Percentiles rank a stretch among this genome's conserved stretches.
Conservation (phyloP, 2,329 filamentous ascomycete species). For the Epichloe brachyelytri region DNA sequence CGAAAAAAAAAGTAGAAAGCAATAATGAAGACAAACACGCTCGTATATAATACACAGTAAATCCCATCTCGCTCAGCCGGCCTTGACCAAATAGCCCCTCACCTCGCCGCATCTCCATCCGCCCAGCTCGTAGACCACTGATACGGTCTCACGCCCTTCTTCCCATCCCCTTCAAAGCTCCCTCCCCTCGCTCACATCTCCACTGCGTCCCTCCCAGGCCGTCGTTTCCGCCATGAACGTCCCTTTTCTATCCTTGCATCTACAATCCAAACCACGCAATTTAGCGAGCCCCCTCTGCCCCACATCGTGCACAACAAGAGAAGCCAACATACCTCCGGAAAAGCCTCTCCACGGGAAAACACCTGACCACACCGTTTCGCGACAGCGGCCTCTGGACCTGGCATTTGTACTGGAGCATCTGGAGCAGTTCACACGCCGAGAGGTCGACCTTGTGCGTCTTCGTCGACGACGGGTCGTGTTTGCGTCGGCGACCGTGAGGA, state of each 20-base stretch:
- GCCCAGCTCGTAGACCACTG: conserved; percentile 24
- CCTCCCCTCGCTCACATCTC: background rate
- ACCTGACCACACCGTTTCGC: conserved; percentile 35
- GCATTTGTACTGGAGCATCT: conserved; percentile 50
- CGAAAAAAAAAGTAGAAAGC: background rate
- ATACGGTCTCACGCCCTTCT: conserved; percentile 11
- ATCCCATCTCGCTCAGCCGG: background rate
- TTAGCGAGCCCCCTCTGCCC: background rate
- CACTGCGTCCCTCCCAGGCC: conserved; percentile 38
- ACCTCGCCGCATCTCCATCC: conserved; percentile 18
- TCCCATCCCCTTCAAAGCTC: background rate
- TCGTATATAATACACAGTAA: background rate
- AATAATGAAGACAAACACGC: background rate
- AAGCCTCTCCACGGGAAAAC: conserved; percentile 44
- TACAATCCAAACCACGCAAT: conserved; percentile 16
- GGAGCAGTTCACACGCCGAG: conserved; percentile 40
- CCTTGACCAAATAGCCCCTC: background rate
- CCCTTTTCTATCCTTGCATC: conserved; percentile 45
- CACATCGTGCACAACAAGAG: conserved; percentile 1
- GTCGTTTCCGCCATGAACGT: conserved; percentile 51
- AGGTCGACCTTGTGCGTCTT: conserved; percentile 33
- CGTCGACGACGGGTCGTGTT: conserved; percentile 25
- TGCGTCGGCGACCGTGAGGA: conserved; percentile 37
- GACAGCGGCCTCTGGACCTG: conserved; percentile 34
- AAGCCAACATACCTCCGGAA: conserved; percentile 41